A percentile compares a stretch with the other conserved stretches of the same genome.
Conservation (phyloP, 2,329 filamentous ascomycete genomes). For the Penicillium hesseltinei region DNA sequence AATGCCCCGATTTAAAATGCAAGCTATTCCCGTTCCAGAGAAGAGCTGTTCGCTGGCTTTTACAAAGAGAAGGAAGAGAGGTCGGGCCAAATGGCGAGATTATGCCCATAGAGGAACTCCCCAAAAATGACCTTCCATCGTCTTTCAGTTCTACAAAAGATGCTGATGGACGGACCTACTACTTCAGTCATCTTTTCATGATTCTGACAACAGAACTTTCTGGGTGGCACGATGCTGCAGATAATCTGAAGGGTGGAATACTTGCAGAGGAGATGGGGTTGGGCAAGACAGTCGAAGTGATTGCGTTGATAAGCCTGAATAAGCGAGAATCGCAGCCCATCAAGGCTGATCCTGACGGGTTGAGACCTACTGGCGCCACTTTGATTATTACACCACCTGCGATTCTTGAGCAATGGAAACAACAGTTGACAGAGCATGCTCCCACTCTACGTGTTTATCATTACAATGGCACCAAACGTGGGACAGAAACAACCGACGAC, state of each 20-base stretch:
- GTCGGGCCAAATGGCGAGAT: constrained; percentile 34
- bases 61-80: constrained; percentile 44
- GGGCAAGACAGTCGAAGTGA: constrained; percentile 52
- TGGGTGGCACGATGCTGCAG: constrained; percentile 32
- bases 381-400: constrained; percentile 62
- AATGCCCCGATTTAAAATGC: constrained; percentile 36
- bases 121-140: constrained; percentile 28
- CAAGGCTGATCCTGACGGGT: constrained; percentile 20
- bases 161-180: constrained; percentile 39
- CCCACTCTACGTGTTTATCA: constrained; percentile 56
- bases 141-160: constrained; percentile 42
- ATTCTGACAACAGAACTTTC: constrained; percentile 39
- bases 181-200: constrained; percentile 44
- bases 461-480: constrained; percentile 55
- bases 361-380: constrained; percentile 52
- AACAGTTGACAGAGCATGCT: constrained; percentile 58
- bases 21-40: constrained; percentile 50
- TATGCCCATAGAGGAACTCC: constrained; percentile 13
- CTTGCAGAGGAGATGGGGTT: constrained; percentile 53
- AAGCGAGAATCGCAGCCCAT: constrained; percentile 24
- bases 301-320: constrained; percentile 46
- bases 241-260: constrained; percentile 43
- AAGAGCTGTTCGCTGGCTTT: constrained; percentile 48
- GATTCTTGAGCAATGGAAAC: constrained; percentile 63
- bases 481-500: constrained; percentile 35